Evolutionary conservation across 2,329 filamentous ascomycete genomes (phyloP).

Genomic region (Curvularia hawaiiensis): DNA sequence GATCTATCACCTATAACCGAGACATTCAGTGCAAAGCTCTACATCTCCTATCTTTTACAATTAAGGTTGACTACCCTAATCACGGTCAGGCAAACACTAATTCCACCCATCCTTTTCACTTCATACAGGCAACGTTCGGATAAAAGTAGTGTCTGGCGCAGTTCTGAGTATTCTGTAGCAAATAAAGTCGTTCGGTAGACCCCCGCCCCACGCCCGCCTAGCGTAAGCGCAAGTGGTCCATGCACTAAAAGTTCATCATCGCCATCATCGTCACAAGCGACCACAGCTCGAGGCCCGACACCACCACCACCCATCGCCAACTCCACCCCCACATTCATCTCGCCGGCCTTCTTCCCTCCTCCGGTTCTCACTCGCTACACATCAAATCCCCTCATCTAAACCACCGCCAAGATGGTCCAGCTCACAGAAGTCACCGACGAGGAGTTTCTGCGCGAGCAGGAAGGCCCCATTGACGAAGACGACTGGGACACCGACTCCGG

Average conservation of each 20-base stretch:
- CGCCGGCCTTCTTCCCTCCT: not conserved
- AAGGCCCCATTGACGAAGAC: slow-evolving; percentile 73
- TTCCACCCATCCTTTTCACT: too few species aligned
- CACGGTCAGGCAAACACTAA: too few species aligned
- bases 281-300: slow-evolving; percentile 12
- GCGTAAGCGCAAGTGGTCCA: slow-evolving; percentile 4
- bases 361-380: not conserved
- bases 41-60: too few species aligned
- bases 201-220: slow-evolving; percentile 5
- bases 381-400: not conserved
- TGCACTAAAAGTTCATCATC: slow-evolving; percentile 22
- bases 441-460: slow-evolving; percentile 79
- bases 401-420: slow-evolving; percentile 77
- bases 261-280: slow-evolving; percentile 14
- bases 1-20: too few species aligned
- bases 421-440: slow-evolving; percentile 97
- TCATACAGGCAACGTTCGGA: too few species aligned
- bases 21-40: too few species aligned
- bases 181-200: slow-evolving; percentile 1
- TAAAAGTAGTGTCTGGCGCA: too few species aligned
- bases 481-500: slow-evolving; percentile 93
- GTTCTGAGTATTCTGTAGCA: too few species aligned
- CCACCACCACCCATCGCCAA: slow-evolving; percentile 7
- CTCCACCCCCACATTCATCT: slow-evolving; percentile 6
- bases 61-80: too few species aligned